phyloP scores from a whole-genome alignment of 1,139 yeast species.

The Blastobotrys petasosporus region DNA sequence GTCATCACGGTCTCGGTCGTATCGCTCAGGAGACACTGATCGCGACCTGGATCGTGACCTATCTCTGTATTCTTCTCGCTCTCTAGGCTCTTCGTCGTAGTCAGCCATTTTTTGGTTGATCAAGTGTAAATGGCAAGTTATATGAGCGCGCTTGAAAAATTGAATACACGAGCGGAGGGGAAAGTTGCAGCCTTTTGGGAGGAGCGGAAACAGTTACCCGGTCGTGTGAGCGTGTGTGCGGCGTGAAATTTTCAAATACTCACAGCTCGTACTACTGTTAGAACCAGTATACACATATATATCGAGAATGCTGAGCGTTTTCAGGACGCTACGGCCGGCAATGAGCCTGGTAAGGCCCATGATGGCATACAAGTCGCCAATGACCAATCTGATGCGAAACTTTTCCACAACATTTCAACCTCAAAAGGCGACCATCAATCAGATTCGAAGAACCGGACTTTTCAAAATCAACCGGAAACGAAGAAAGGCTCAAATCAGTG shows the following conservation, averaged over 20 bases:
- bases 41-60: slow-evolving; percentile 4
- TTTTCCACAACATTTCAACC: slow-evolving; percentile 12
- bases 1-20: slow-evolving; percentile 10
- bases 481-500: slow-evolving; percentile 46
- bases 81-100: slow-evolving; percentile 16
- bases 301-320: neutral
- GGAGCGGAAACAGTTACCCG: neutral
- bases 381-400: slow-evolving; percentile 1
- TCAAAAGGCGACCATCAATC: slow-evolving; percentile 27
- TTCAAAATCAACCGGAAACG: slow-evolving; percentile 34
- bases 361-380: neutral
- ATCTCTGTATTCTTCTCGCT: slow-evolving; percentile 4
- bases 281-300: neutral
- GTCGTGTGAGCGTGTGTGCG: neutral
- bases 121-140: neutral
- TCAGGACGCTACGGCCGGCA: neutral
- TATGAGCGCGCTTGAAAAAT: too few species aligned
- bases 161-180: neutral
- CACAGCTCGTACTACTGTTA: neutral
- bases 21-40: slow-evolving; percentile 18
- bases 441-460: slow-evolving; percentile 28
- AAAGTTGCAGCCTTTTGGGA: neutral
- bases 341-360: neutral
- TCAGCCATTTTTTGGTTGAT: slow-evolving; percentile 15
- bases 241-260: neutral